Percentiles rank a stretch among this genome's conserved stretches.
Conservation (phyloP, 139 green algal species). For the Chlamydomonas sphaeroides region DNA sequence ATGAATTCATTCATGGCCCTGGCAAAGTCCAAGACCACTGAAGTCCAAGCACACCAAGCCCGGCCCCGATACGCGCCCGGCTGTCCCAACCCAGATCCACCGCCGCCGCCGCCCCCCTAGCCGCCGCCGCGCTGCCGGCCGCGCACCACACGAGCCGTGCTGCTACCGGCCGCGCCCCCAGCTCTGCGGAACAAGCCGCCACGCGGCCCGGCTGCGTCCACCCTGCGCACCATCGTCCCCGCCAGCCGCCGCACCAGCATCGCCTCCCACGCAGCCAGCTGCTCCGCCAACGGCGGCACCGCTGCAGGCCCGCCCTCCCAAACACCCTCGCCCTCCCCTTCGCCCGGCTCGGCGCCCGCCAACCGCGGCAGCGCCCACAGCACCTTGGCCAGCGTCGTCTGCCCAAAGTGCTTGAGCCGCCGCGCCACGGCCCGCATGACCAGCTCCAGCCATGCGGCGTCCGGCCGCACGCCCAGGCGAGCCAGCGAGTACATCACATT, state of each 20-base stretch:
- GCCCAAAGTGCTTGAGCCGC: conserved; percentile 13
- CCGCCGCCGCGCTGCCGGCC: no score
- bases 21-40: no score
- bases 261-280: not conserved
- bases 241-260: not conserved
- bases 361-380: conserved; percentile 33
- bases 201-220: no score
- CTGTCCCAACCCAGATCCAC: no score
- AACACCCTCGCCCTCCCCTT: not conserved
- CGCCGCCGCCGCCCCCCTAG: no score
- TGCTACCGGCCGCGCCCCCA: no score
- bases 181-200: no score
- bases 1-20: no score
- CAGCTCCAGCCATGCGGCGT: not conserved
- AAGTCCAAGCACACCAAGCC: no score
- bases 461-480: conserved; percentile 20
- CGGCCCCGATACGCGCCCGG: no score
- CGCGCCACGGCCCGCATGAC: not conserved
- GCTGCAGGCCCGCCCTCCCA: not conserved
- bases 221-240: not conserved
- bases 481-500: conserved; percentile 21
- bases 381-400: conserved; percentile 18
- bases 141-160: no score
- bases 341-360: not conserved
- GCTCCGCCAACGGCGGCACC: not conserved